Evolutionary conservation across 352 stramenopile species (phyloP), one percentile per base, ranked within the genome.

Genomic region (Thalassiosira mediterranea): DNA sequence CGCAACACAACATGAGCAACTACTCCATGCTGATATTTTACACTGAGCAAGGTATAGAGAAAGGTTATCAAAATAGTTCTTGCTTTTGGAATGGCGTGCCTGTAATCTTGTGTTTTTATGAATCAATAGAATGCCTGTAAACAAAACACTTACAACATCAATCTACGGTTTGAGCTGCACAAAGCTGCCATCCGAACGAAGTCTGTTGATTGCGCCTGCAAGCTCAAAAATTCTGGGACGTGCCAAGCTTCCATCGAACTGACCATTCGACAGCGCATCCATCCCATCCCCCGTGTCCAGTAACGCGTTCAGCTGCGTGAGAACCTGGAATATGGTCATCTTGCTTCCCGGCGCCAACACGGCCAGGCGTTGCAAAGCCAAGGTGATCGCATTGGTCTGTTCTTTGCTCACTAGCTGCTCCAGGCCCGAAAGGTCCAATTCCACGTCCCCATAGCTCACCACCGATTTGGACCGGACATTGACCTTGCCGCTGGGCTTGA

Each of bases 401-500:
- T 85, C 67, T 51, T 80, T 89, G 23, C 72, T 71, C 3, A 90
- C 85, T 32, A 93, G 53, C 71, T 93, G 87, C 61, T 93, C 87
- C 38, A 93, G 54, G 13, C 73, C 79, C 32, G 63, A 76, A 29
- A 91, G 49, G 57, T 93, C 79, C 15, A 91, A 40, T 25, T 91
- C 80, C 28, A 81, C 81, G 66, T 89, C 84, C 42, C 87, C 85
- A 75, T 91, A 93, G 1, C 71, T 63, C 53, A 93, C 80, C 3
- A 70, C 48, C 26, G 59, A 53, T 78, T 75, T 79, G 19, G 73
- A 81, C 21, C 69, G 19, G 4, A 89, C 81, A 59, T 73, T 66
- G 1, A 90, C 76, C 66, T 91, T 91, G 37, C 74, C 80, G 72
- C 85, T 82, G 3, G 87, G 68, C 66, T 68, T 71, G 61, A 88